Percentiles rank a stretch among this genome's conserved stretches.
These are phyloP conservation scores for Yarrowia sp. DNA, from an alignment of 805 yeast species.

Conservation along the genomic window DNA sequence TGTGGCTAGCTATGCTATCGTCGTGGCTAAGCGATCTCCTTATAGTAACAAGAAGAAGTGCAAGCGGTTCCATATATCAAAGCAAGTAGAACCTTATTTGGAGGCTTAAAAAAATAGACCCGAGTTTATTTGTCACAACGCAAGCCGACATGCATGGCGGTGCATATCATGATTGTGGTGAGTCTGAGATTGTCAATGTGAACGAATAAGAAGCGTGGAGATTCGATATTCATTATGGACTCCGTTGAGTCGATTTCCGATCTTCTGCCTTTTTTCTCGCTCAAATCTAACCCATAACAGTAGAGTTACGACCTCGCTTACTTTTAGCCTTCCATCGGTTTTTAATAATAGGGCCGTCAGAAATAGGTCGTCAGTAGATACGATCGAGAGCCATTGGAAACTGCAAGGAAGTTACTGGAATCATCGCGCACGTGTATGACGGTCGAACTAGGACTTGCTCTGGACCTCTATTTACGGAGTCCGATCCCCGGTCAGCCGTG, in stretches of 20 bases:
- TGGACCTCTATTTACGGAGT: background rate
- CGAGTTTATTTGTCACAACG: background rate
- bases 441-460: too few species aligned
- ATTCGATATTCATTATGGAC: background rate
- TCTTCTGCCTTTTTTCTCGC: background rate
- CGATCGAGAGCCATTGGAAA: too few species aligned
- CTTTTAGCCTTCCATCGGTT: background rate
- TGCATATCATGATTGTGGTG: background rate
- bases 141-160: background rate
- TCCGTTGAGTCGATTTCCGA: too few species aligned
- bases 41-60: background rate
- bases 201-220: background rate
- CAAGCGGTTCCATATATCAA: background rate
- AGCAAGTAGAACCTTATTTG: conserved; percentile 9
- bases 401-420: too few species aligned
- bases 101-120: background rate
- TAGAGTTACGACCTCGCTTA: background rate
- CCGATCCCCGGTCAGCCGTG: background rate
- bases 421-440: too few species aligned
- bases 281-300: background rate
- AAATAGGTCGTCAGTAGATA: background rate
- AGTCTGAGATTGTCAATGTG: background rate
- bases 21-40: background rate
- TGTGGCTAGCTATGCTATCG: background rate
- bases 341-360: background rate